These are phyloP conservation scores for Miscanthus lutarioriparius DNA, from an alignment of 176 grass and related monocot genomes.

Conservation along the genomic window DNA sequence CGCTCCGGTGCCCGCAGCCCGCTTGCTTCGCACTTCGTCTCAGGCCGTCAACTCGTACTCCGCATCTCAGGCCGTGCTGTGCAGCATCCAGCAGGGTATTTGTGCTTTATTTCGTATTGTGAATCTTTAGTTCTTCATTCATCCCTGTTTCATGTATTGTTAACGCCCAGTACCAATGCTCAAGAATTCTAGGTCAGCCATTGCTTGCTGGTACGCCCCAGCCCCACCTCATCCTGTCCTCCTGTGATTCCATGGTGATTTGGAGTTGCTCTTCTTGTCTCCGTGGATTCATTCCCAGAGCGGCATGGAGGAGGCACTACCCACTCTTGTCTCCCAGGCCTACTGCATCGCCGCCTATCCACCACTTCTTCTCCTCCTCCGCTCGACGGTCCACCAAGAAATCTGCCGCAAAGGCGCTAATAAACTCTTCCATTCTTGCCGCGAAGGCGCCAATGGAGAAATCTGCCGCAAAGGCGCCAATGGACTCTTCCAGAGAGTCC, in stretches of 20 bases:
- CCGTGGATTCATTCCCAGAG: slow-evolving; percentile 26
- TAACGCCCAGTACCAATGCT: background rate
- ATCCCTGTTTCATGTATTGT: background rate
- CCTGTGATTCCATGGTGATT: slow-evolving; percentile 21
- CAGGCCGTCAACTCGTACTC: background rate
- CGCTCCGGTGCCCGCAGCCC: background rate
- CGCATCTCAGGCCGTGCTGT: background rate
- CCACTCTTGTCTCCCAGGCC: slow-evolving; percentile 4
- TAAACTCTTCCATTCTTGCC: slow-evolving; percentile 11
- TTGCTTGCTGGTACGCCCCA: background rate
- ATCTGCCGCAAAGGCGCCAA: background rate
- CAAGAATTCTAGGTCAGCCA: slow-evolving; percentile 3
- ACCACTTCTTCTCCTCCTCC: slow-evolving; percentile 33
- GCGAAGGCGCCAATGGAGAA: slow-evolving; percentile 10
- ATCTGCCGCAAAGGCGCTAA: slow-evolving; percentile 4
- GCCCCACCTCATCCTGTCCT: background rate
- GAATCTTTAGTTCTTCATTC: background rate
- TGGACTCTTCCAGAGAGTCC: slow-evolving; percentile 39
- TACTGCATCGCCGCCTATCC: background rate
- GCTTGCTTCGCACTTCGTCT: background rate
- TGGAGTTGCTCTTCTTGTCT: slow-evolving; percentile 28
- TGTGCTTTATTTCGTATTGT: background rate
- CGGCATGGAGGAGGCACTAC: background rate
- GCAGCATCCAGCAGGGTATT: background rate
- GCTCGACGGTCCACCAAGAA: slow-evolving; percentile 26